Conservation (phyloP, 2,329 filamentous ascomycete species). For the Beauveria sp. region DNA sequence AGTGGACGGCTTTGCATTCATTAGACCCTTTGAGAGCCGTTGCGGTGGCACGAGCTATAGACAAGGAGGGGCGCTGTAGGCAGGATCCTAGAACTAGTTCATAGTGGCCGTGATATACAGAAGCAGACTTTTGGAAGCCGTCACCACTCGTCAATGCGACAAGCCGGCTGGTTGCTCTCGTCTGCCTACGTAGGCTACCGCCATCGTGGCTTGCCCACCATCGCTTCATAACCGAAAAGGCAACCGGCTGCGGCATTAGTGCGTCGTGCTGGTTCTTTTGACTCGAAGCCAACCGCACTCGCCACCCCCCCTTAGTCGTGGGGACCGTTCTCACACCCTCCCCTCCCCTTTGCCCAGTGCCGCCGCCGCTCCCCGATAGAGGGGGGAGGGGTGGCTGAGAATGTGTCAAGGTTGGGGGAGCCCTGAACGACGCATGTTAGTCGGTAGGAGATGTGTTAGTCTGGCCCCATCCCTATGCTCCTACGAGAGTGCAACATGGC, state of each 20-base stretch:
- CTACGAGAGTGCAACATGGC: slow-evolving; percentile 10
- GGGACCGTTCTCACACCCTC: not conserved
- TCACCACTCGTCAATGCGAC: not conserved
- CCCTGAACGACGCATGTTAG: not conserved
- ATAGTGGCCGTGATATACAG: not conserved
- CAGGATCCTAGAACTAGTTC: too few relatives aligned
- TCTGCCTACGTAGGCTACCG: not conserved
- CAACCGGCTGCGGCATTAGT: not conserved
- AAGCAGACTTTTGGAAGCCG: too few relatives aligned
- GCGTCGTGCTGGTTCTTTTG: not conserved
- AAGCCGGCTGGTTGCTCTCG: not conserved
- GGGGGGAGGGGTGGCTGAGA: not conserved
- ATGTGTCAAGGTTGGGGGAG: not conserved
- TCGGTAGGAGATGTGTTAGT: slow-evolving; percentile 2
- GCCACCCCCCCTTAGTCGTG: not conserved
- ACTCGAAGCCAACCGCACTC: slow-evolving; percentile 5
- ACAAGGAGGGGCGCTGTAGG: too few relatives aligned
- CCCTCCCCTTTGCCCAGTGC: not conserved
- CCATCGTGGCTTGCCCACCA: slow-evolving; percentile 9
- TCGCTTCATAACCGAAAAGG: slow-evolving; percentile 7
- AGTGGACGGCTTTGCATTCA: too few relatives aligned
- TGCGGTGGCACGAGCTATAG: too few relatives aligned
- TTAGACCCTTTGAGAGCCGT: too few relatives aligned
- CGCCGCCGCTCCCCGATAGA: not conserved
- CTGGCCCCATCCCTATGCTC: slow-evolving; percentile 7